phyloP scores from a whole-genome alignment of 441 rosid species.

The Jatropha podagrica region DNA sequence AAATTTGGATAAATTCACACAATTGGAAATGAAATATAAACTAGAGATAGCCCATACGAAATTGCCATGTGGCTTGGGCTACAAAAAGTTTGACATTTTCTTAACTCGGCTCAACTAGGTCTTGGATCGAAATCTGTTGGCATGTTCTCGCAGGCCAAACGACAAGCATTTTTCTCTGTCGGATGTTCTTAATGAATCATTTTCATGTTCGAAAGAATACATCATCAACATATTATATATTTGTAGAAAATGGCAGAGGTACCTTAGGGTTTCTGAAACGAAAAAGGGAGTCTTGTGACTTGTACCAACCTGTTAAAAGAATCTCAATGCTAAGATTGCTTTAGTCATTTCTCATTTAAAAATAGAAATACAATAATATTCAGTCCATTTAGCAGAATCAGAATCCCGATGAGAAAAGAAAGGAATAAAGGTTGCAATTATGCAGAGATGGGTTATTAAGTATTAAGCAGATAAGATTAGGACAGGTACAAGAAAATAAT shows the following conservation, averaged over 20 bases:
- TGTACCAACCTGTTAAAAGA: not conserved
- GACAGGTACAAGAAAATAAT: not conserved
- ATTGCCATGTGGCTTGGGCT: too few species aligned
- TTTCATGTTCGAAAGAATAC: not conserved
- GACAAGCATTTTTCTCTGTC: too few species aligned
- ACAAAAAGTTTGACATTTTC: too few species aligned
- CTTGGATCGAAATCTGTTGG: too few species aligned
- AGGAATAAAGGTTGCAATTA: slow-evolving; percentile 8
- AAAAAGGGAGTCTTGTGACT: not conserved
- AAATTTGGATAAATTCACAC: too few species aligned
- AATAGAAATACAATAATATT: not conserved
- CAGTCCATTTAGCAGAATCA: not conserved
- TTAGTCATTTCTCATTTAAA: not conserved
- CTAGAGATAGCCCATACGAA: too few species aligned
- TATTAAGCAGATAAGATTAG: not conserved
- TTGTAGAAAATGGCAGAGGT: not conserved
- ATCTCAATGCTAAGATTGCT: not conserved
- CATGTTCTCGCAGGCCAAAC: too few species aligned
- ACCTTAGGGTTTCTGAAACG: not conserved
- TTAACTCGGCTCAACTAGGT: too few species aligned
- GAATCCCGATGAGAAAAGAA: not conserved
- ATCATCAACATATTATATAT: too few species aligned
- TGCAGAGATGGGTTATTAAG: slow-evolving; percentile 2
- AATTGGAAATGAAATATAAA: too few species aligned
- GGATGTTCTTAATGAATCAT: not conserved